phyloP scores from a whole-genome alignment of 2,329 filamentous ascomycete species.

The Aspergillus puulaauensis region DNA sequence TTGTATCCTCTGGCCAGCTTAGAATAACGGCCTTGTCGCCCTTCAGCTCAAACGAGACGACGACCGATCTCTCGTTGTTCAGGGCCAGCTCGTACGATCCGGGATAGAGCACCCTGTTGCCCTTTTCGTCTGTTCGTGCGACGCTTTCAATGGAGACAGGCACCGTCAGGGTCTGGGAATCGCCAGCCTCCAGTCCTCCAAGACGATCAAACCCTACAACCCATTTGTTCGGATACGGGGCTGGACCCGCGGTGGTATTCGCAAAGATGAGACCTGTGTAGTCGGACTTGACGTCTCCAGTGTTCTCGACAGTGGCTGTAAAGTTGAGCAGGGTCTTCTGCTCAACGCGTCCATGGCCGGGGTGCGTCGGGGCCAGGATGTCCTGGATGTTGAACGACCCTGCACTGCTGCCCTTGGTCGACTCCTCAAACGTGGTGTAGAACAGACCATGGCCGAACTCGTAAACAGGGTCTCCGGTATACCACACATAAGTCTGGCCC shows the following conservation, averaged over 20 bases:
- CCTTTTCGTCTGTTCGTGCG: constrained; percentile 37
- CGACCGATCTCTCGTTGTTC: constrained; percentile 40
- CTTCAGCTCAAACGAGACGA: constrained; percentile 33
- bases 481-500: constrained; percentile 49
- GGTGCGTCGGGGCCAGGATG: constrained; percentile 31
- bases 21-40: constrained; percentile 32
- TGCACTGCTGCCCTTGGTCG: not conserved
- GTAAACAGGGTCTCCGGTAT: constrained; percentile 39
- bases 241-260: constrained; percentile 39
- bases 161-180: constrained; percentile 29
- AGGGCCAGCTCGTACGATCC: constrained; percentile 43
- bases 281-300: constrained; percentile 36
- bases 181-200: constrained; percentile 22
- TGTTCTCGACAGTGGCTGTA: constrained; percentile 37
- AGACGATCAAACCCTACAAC: constrained; percentile 42
- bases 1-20: constrained; percentile 33
- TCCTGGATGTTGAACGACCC: constrained; percentile 33
- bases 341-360: constrained; percentile 29
- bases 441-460: constrained; percentile 46
- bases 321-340: constrained; percentile 40
- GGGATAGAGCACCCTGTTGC: constrained; percentile 42
- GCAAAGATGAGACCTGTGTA: constrained; percentile 44
- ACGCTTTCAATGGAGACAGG: constrained; percentile 40
- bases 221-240: constrained; percentile 44
- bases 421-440: constrained; percentile 42